Evolutionary conservation across 2,329 filamentous ascomycete genomes (phyloP).

Genomic region (Apiospora malaysiana): DNA sequence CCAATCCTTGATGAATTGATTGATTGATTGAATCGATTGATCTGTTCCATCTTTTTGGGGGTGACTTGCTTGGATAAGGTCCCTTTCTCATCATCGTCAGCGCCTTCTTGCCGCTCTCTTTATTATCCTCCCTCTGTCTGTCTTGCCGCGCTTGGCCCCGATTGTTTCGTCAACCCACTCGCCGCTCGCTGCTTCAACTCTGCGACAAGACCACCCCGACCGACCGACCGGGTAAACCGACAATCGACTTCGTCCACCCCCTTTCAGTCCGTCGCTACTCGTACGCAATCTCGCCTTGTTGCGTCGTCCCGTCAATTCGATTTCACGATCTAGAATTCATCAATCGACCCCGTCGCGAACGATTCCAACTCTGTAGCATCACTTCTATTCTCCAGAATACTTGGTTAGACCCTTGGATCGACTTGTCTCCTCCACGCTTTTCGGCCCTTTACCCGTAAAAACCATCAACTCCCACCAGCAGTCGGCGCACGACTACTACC

Average conservation of each 20-base stretch:
- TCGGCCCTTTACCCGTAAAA: slow-evolving; percentile 18
- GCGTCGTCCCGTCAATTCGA: slow-evolving; percentile 6
- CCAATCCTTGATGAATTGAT: background rate
- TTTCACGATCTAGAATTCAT: background rate
- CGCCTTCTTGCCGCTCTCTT: slow-evolving; percentile 1
- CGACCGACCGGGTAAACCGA: background rate
- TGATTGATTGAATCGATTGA: slow-evolving; percentile 1
- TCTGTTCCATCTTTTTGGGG: background rate
- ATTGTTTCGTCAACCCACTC: background rate
- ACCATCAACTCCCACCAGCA: background rate
- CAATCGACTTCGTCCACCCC: background rate
- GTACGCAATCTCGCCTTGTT: slow-evolving; percentile 3
- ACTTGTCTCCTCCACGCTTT: slow-evolving; percentile 15
- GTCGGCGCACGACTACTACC: background rate
- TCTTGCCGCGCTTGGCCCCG: background rate
- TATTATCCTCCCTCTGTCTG: background rate
- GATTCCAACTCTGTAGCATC: background rate
- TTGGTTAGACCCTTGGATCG: slow-evolving; percentile 2
- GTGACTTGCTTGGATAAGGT: background rate
- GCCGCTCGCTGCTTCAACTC: background rate
- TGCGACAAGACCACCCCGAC: slow-evolving; percentile 9
- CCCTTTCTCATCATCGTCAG: background rate
- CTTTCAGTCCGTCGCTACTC: background rate
- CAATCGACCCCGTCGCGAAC: background rate
- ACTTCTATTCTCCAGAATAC: slow-evolving; percentile 4